Percentiles rank a stretch among this genome's conserved stretches.
Evolutionary conservation across 805 yeast genomes (phyloP).

Genomic region (Hanseniaspora meyeri): DNA sequence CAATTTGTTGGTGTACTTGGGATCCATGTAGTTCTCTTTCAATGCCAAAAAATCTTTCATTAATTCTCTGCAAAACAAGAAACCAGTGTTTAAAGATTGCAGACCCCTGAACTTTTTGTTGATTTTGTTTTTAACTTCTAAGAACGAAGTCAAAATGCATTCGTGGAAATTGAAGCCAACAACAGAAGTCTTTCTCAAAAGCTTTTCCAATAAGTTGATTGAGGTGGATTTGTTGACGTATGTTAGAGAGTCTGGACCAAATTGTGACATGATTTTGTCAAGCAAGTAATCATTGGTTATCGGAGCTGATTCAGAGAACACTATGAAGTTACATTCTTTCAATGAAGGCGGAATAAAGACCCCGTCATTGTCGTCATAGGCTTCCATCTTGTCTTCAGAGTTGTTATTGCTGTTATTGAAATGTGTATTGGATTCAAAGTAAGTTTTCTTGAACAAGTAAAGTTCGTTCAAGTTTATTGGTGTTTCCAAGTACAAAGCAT

Average conservation of each 20-base stretch:
- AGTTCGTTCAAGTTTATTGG: conserved; percentile 26
- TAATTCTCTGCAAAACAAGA: conserved; percentile 67
- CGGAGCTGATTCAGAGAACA: conserved; percentile 61
- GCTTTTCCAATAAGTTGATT: conserved; percentile 57
- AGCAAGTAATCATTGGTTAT: conserved; percentile 43
- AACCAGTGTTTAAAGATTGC: conserved; percentile 62
- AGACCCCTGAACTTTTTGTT: conserved; percentile 54
- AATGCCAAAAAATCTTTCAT: conserved; percentile 52
- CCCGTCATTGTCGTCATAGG: conserved; percentile 34
- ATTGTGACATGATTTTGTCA: conserved; percentile 39
- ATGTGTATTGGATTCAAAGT: not conserved
- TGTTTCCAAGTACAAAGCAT: conserved; percentile 42
- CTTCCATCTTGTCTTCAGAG: not conserved
- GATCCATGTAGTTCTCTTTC: conserved; percentile 45
- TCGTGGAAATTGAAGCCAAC: conserved; percentile 56
- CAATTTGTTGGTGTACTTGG: conserved; percentile 47
- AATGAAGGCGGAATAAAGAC: conserved; percentile 19
- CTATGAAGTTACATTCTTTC: conserved; percentile 43
- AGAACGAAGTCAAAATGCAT: conserved; percentile 49
- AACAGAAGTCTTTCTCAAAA: conserved; percentile 52
- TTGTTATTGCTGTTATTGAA: not conserved
- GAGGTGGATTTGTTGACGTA: conserved; percentile 59
- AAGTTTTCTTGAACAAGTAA: conserved; percentile 1
- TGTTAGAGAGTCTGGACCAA: conserved; percentile 43
- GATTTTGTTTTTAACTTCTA: conserved; percentile 38